phyloP scores from a whole-genome alignment of 495 filamentous ascomycete genomes.

The Talaromyces proteolyticus region DNA sequence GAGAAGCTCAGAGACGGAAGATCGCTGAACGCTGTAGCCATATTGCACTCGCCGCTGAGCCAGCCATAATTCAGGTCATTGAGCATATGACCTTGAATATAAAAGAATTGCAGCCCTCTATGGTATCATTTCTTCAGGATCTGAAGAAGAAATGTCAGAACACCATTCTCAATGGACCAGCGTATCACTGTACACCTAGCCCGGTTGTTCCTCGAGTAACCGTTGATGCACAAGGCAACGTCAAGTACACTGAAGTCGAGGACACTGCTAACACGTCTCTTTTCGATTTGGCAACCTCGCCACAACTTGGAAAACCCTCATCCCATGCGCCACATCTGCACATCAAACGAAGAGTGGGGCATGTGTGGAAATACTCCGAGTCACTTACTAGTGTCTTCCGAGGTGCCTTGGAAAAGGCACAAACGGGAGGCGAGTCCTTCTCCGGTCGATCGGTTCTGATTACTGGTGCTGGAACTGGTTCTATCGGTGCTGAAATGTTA shows the following conservation, averaged over 20 bases:
- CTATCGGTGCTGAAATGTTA: slow-evolving; percentile 16
- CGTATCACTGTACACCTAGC: slow-evolving; percentile 92
- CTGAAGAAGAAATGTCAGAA: slow-evolving; percentile 97
- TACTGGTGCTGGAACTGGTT: slow-evolving; percentile 18
- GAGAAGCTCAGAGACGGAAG: neutral
- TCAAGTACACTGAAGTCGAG: slow-evolving; percentile 81
- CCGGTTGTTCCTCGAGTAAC: slow-evolving; percentile 87
- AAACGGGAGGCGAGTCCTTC: slow-evolving; percentile 3
- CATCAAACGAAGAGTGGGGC: slow-evolving; percentile 84
- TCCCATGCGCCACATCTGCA: slow-evolving; percentile 98
- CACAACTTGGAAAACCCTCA: slow-evolving; percentile 70
- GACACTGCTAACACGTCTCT: slow-evolving; percentile 64
- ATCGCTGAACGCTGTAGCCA: neutral
- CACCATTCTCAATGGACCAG: slow-evolving; percentile 70
- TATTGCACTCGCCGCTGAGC: neutral
- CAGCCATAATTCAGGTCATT: slow-evolving; percentile 98
- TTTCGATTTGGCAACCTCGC: slow-evolving; percentile 51
- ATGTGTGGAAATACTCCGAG: slow-evolving; percentile 99
- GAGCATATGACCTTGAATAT: slow-evolving; percentile 95
- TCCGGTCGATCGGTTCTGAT: slow-evolving; percentile 11
- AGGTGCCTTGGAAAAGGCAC: slow-evolving; percentile 45
- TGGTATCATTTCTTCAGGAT: slow-evolving; percentile 86
- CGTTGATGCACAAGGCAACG: slow-evolving; percentile 81
- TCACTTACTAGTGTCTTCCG: slow-evolving; percentile 88
- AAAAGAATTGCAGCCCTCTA: slow-evolving; percentile 92